A percentile compares a stretch with the other conserved stretches of the same genome.
Evolutionary conservation across 306 rosid species (phyloP).

Genomic region (Hippophae rhamnoides): DNA sequence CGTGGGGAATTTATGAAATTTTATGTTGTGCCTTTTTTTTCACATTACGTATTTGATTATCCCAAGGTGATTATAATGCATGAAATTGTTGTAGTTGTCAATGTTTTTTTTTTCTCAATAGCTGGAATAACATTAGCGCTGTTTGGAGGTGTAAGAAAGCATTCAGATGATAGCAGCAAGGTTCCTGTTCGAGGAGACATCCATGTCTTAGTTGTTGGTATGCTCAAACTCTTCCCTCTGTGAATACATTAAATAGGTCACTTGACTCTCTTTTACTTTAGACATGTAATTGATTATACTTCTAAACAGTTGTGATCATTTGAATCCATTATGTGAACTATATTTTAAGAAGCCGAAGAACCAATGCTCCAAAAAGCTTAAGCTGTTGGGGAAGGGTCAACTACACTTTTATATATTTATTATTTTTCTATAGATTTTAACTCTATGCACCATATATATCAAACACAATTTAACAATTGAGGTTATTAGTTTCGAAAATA

Average conservation of each 20-base stretch:
- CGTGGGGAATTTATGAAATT: no score
- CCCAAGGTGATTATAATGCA: constrained; percentile 1
- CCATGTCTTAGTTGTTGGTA: constrained; percentile 92
- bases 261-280: constrained; percentile 1
- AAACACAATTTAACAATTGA: no score
- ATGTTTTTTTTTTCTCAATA: constrained; percentile 27
- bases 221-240: constrained; percentile 26
- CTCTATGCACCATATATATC: no score
- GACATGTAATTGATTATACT: constrained; percentile 7
- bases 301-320: no score
- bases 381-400: no score
- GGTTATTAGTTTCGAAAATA: no score
- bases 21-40: neutral
- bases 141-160: constrained; percentile 83
- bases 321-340: no score
- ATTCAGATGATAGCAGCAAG: constrained; percentile 81
- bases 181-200: constrained; percentile 97
- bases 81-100: constrained; percentile 13
- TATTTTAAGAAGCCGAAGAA: no score
- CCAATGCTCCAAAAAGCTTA: no score
- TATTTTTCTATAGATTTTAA: no score
- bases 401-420: no score
- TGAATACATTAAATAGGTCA: constrained; percentile 14
- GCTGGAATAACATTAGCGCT: constrained; percentile 84
- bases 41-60: neutral